A percentile compares a stretch with the other conserved stretches of the same genome.
Conservation (phyloP, 192 early-diverging fungal species). For the Linnemannia zychae region DNA sequence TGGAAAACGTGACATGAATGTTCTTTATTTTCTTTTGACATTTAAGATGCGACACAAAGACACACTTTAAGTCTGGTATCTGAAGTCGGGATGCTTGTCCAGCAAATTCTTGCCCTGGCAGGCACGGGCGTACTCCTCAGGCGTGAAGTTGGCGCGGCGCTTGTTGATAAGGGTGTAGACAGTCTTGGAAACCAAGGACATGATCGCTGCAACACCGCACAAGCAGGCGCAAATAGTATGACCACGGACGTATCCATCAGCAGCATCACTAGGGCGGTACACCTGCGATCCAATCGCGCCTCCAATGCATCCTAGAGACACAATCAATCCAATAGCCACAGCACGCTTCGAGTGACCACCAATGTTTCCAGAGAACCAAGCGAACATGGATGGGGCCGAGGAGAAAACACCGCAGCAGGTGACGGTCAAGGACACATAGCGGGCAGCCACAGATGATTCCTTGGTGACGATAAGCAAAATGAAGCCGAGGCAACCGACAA, state of each 20-base stretch:
- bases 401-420: conserved; percentile 18
- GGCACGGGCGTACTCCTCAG: conserved; percentile 61
- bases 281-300: conserved; percentile 77
- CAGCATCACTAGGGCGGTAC: conserved; percentile 71
- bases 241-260: conserved; percentile 60
- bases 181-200: conserved; percentile 63
- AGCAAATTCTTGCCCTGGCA: conserved; percentile 53
- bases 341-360: conserved; percentile 78
- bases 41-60: background rate
- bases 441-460: conserved; percentile 27
- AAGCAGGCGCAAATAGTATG: conserved; percentile 56
- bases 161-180: conserved; percentile 72
- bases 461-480: conserved; percentile 50
- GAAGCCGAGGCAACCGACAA: conserved; percentile 57
- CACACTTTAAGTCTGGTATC: conserved; percentile 13
- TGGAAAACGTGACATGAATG: background rate
- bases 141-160: conserved; percentile 62
- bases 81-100: conserved; percentile 21
- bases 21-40: background rate
- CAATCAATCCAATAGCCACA: conserved; percentile 69
- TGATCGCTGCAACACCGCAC: conserved; percentile 60
- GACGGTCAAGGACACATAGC: conserved; percentile 38
- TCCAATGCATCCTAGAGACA: conserved; percentile 73
- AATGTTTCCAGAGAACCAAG: conserved; percentile 66
- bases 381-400: conserved; percentile 14